Evolutionary conservation across 2,329 filamentous ascomycete genomes (phyloP).

Genomic region (Fusarium setosum): DNA sequence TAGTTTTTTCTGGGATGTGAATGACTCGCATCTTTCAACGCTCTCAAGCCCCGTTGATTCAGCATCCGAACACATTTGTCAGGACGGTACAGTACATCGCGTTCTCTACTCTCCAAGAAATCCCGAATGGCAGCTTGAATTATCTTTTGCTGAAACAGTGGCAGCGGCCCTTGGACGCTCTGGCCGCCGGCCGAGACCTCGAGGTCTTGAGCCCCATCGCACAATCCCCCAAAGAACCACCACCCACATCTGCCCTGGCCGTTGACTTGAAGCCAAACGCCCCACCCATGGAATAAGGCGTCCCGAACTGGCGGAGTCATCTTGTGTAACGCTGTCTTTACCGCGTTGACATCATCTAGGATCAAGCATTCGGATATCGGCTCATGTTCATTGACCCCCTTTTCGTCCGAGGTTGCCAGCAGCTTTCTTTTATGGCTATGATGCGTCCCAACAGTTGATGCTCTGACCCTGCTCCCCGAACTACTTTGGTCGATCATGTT

Average conservation of each 20-base stretch:
- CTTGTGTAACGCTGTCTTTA: constrained; percentile 6
- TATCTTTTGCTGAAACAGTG: background rate
- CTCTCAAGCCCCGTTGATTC: background rate
- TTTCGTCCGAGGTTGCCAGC: background rate
- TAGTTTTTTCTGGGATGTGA: background rate
- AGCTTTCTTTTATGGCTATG: constrained; percentile 2
- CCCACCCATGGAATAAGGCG: background rate
- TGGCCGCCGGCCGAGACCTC: background rate
- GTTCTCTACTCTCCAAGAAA: background rate
- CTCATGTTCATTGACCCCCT: background rate
- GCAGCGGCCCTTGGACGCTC: background rate
- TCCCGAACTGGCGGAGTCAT: background rate
- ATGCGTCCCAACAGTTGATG: constrained; percentile 46
- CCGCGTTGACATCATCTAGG: constrained; percentile 11
- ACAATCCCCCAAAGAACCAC: background rate
- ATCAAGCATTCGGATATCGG: background rate
- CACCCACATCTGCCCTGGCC: background rate
- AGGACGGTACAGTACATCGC: background rate
- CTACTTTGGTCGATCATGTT: constrained; percentile 57
- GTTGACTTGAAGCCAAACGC: background rate
- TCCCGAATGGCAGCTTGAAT: too few relatives aligned
- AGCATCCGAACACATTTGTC: background rate
- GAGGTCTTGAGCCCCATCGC: background rate
- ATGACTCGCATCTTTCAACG: background rate
- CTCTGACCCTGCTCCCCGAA: constrained; percentile 50